Base-by-base conservation (phyloP, 2,329 filamentous ascomycete species). In the Penicillium sp. region DNA sequence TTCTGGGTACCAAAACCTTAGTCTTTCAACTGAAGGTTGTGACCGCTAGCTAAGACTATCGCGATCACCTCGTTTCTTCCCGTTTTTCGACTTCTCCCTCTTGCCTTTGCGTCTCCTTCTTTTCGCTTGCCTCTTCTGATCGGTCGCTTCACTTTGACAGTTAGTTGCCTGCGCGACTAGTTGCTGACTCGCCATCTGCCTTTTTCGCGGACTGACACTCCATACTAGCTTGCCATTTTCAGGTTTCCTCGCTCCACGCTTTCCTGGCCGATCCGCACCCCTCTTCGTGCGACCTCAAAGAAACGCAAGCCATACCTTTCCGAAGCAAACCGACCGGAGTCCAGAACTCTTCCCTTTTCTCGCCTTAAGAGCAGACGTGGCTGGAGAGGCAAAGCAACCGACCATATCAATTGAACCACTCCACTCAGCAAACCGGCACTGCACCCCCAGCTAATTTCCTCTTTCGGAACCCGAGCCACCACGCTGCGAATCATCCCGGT, bases 361-460 rank as follows among this genome's bases (percentile, higher is more conserved):
- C 30, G 11, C 8, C n/a, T 29, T 26, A 23, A 44, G 23, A 50
- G 26, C 21, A 38, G 13, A 41, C 35, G 35, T 15, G 35, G 35
- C 13, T 41, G 46, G 41, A 56, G 6, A 41, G 56, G 38, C 44
- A 49, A n/a, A 35, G 19, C 45, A 19, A 7, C 30, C 50, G 35
- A 19, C 26, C 15, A 30, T 30, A n/a, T 56, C 44, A 41, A 53
- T 50, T 52, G 31, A 51, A n/a, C 7, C 26, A 26, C 44, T 46
- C n/a, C 5, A 30, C 19, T 47, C 47, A 38, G 21, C 26, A 29
- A 30, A 35, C n/a, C 45, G 26, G 52, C 46, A 31, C 17, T 53
- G 26, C 50, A 26, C 45, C 7, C 15, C 54, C 11, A 64, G 62
- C 60, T 62, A 48, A 61, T 64, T 63, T 38, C 62, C 62, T 59